phyloP scores from a whole-genome alignment of 805 yeast genomes.

The Saccharomycopsis selenospora region DNA sequence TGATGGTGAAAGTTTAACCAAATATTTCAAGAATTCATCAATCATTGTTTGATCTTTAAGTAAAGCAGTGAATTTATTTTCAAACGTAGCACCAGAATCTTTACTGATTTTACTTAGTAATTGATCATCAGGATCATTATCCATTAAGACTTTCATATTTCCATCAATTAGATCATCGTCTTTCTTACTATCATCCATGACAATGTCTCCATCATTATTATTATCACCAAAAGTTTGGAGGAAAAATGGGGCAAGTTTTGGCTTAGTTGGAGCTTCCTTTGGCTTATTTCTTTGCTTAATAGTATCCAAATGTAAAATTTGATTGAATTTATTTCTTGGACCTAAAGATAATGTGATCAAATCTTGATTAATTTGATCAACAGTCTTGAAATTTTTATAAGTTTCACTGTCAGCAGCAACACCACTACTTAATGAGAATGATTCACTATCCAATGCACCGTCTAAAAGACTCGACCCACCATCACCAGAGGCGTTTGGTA shows the following conservation, averaged over 20 bases:
- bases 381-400: constrained; percentile 38
- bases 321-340: constrained; percentile 72
- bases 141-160: constrained; percentile 1
- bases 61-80: constrained; percentile 62
- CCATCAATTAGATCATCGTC: constrained; percentile 24
- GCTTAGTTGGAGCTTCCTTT: constrained; percentile 76
- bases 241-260: constrained; percentile 78
- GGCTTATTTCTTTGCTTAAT: constrained; percentile 88
- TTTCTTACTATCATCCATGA: constrained; percentile 22
- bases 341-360: constrained; percentile 70
- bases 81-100: constrained; percentile 40
- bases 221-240: constrained; percentile 52
- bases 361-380: constrained; percentile 53
- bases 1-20: constrained; percentile 65
- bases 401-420: constrained; percentile 25
- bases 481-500: constrained; percentile 77
- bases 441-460: constrained; percentile 59
- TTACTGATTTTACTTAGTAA: constrained; percentile 24
- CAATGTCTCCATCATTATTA: constrained; percentile 20
- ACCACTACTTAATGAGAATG: constrained; percentile 31
- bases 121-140: constrained; percentile 8
- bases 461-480: constrained; percentile 65
- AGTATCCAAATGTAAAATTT: constrained; percentile 72
- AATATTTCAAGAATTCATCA: constrained; percentile 42
- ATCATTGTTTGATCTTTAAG: constrained; percentile 45